Conservation (phyloP, 2,329 filamentous ascomycete genomes). For the Aspergillus sp. region DNA sequence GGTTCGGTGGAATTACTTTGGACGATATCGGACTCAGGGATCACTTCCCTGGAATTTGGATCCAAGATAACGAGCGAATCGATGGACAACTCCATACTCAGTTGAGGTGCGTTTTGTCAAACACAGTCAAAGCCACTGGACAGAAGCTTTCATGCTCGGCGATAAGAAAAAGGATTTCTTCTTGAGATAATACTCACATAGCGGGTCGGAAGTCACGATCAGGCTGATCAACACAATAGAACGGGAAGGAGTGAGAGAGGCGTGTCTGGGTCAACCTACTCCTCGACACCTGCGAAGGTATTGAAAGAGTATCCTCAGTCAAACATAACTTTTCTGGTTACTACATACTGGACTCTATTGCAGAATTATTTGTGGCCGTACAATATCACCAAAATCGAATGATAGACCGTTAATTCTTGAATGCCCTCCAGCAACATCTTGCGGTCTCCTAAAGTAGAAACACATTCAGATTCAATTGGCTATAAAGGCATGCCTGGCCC, state of each 20-base stretch:
- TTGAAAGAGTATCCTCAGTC: too few relatives aligned
- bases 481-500: neutral
- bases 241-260: neutral
- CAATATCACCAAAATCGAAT: neutral
- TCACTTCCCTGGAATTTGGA: slow-evolving; percentile 13
- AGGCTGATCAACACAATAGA: neutral
- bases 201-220: slow-evolving; percentile 5
- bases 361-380: neutral
- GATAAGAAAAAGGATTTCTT: neutral
- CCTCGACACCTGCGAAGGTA: too few relatives aligned
- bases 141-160: neutral
- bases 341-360: neutral
- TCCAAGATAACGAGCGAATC: slow-evolving; percentile 2
- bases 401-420: too few relatives aligned
- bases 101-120: neutral
- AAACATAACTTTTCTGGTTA: too few relatives aligned
- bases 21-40: slow-evolving; percentile 3
- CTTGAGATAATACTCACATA: neutral
- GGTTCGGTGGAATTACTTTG: slow-evolving; percentile 1
- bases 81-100: slow-evolving; percentile 11
- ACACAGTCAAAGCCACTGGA: neutral
- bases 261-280: neutral
- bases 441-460: too few relatives aligned
- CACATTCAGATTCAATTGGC: neutral
- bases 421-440: too few relatives aligned